Percentiles rank a stretch among this genome's conserved stretches.
Conservation (phyloP, 331 rosid species). For the Acacia pycnantha region DNA sequence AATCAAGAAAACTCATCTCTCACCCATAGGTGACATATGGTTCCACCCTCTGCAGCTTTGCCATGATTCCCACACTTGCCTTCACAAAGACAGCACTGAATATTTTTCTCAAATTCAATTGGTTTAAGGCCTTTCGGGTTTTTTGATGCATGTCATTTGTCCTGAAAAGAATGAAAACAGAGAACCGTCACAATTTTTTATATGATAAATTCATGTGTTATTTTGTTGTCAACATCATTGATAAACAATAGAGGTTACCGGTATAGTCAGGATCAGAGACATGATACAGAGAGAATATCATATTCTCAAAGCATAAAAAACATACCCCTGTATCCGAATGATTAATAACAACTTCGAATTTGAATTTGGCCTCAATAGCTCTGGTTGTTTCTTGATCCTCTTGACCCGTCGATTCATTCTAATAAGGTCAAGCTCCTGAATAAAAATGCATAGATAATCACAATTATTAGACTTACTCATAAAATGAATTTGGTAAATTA, state of each 20-base stretch:
- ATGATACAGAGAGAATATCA: neutral
- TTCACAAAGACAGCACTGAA: constrained; percentile 75
- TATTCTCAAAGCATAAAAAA: neutral
- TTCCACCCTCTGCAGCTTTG: constrained; percentile 71
- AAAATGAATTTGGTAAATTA: neutral
- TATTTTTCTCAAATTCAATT: constrained; percentile 56
- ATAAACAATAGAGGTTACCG: neutral
- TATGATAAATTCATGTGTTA: neutral
- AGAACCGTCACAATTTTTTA: neutral
- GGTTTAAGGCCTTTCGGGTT: constrained; percentile 57
- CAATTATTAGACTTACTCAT: neutral
- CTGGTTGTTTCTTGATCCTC: constrained; percentile 46
- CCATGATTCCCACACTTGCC: constrained; percentile 54
- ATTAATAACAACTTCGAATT: constrained; percentile 52
- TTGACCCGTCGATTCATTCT: constrained; percentile 71
- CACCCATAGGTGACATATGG: constrained; percentile 95
- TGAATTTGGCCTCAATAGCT: constrained; percentile 26
- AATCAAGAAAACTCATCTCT: neutral
- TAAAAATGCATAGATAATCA: neutral
- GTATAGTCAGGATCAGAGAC: neutral
- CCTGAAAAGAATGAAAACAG: constrained; percentile 33
- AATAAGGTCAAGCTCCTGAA: constrained; percentile 74
- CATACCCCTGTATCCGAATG: constrained; percentile 73
- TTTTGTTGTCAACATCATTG: neutral
- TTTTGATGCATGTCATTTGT: constrained; percentile 82